A percentile compares a stretch with the other conserved stretches of the same genome.
Evolutionary conservation across 352 stramenopile species (phyloP).

Genomic region (Plasmopara muralis): DNA sequence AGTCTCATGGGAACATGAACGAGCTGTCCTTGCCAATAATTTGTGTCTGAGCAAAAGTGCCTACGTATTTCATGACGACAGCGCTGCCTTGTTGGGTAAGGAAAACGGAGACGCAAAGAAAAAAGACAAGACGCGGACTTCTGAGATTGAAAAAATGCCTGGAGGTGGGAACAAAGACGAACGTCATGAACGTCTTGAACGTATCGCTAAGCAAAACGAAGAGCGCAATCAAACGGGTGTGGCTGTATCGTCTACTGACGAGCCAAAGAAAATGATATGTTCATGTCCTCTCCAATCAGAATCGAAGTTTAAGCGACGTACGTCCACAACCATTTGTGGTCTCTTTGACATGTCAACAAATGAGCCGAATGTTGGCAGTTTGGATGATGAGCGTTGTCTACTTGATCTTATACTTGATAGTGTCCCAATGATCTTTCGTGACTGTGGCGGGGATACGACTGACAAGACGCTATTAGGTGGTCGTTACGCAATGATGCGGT

Average conservation of each 20-base stretch:
- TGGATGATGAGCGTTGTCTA: slow-evolving; percentile 73
- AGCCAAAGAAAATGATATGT: slow-evolving; percentile 25
- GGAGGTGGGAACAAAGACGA: slow-evolving; percentile 57
- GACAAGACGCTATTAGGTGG: slow-evolving; percentile 83
- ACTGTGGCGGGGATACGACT: slow-evolving; percentile 77
- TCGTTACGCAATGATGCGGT: slow-evolving; percentile 70
- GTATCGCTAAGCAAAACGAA: slow-evolving; percentile 55
- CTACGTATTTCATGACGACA: slow-evolving; percentile 73
- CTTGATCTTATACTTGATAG: slow-evolving; percentile 79
- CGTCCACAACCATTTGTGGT: slow-evolving; percentile 46
- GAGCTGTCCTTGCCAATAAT: slow-evolving; percentile 57
- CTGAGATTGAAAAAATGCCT: slow-evolving; percentile 68
- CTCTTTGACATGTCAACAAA: slow-evolving; percentile 75
- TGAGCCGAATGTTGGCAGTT: slow-evolving; percentile 63
- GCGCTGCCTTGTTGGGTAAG: slow-evolving; percentile 5
- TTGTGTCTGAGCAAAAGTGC: slow-evolving; percentile 59
- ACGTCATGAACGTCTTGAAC: slow-evolving; percentile 58
- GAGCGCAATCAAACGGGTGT: slow-evolving; percentile 51
- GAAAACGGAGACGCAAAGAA: slow-evolving; percentile 41
- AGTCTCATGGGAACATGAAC: slow-evolving; percentile 52
- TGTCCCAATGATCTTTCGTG: slow-evolving; percentile 82
- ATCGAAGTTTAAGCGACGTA: slow-evolving; percentile 31
- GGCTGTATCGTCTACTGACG: slow-evolving; percentile 11
- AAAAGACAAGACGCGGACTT: slow-evolving; percentile 34
- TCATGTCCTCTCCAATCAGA: slow-evolving; percentile 22